Evolutionary conservation across 2,329 filamentous ascomycete species (phyloP), one percentile per base, ranked within the genome.

Genomic region (Ceratocystis diversiconidia): DNA sequence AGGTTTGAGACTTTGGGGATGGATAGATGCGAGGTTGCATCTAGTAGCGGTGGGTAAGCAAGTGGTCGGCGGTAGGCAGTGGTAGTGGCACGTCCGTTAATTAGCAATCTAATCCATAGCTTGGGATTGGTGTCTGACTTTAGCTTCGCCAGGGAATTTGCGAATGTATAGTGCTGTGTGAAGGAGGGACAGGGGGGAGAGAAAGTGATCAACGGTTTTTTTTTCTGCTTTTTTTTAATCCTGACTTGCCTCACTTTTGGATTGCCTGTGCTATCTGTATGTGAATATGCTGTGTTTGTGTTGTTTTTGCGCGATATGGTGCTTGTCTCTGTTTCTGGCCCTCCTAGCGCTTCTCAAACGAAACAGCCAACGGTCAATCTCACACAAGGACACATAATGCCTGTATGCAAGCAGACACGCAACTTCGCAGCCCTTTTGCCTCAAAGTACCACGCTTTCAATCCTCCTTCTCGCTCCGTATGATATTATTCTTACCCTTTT

Each of bases 101-200:
- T 59, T 59, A 59, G 55, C 55, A 59, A 59, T 59, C 30, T 59
- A 17, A 59, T 59, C 55, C 55, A 59, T 59, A 17, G 55, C 55
- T 32, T 28, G 10, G 22, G 5, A 7, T 59, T 32, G 5, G 19
- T 55, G 19, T 55, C n/a, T 30, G 22, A 15, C 22, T 52, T 28
- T 15, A 52, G 12, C 48, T 10, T 52, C 48, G n/a, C 48, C 22
- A 52, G 48, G 48, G 48, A 8, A 25, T 25, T 52, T 19, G 48
- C 8, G n/a, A 19, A 52, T 22, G n/a, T 52, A 22, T 10, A 19
- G n/a, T 22, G 17, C 7, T n/a, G 44, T 17, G 44, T 17, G 44
- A 48, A 25, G 22, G 48, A 5, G 10, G 22, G 15, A 15, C 8
- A 12, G 48, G 48, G 48, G 4, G 15, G 48, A 28, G 25, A 25